Evolutionary conservation across 495 filamentous ascomycete genomes (phyloP).

Genomic region (Hypoxylon fuscum): DNA sequence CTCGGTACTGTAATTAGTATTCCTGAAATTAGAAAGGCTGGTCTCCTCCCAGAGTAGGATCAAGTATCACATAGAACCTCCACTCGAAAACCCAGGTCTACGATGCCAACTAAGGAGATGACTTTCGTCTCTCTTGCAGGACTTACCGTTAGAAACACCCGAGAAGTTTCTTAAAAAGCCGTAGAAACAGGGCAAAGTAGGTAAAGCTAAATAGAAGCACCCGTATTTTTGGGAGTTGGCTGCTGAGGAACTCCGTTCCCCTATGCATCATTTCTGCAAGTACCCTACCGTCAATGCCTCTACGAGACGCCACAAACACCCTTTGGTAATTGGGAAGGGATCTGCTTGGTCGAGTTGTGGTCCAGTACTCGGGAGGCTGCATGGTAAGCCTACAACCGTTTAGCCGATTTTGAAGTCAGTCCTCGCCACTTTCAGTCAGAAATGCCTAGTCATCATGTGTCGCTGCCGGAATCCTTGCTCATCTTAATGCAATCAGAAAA

Average conservation of each 20-base stretch:
- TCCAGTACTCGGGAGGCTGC: slow-evolving; percentile 44
- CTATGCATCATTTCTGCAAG: slow-evolving; percentile 42
- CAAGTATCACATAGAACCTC: slow-evolving; percentile 20
- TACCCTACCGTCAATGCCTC: slow-evolving; percentile 45
- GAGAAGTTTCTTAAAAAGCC: background rate
- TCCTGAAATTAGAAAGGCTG: slow-evolving; percentile 27
- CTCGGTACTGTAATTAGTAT: slow-evolving; percentile 38
- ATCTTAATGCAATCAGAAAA: slow-evolving; percentile 19
- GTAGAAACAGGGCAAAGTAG: slow-evolving; percentile 5
- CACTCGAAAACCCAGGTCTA: slow-evolving; percentile 2
- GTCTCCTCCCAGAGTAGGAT: slow-evolving; percentile 12
- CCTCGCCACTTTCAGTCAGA: slow-evolving; percentile 39
- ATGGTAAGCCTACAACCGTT: slow-evolving; percentile 43
- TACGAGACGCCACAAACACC: slow-evolving; percentile 49
- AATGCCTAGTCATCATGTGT: slow-evolving; percentile 30
- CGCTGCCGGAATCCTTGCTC: slow-evolving; percentile 20
- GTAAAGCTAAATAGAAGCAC: slow-evolving; percentile 22
- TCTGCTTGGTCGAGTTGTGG: slow-evolving; percentile 42
- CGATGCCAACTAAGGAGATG: background rate
- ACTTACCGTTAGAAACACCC: slow-evolving; percentile 6
- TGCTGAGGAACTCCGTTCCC: slow-evolving; percentile 39
- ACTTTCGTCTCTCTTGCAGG: slow-evolving; percentile 1
- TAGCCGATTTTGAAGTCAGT: slow-evolving; percentile 33
- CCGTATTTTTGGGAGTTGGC: slow-evolving; percentile 27
- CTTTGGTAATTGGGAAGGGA: slow-evolving; percentile 45